phyloP scores from a whole-genome alignment of 2,329 filamentous ascomycete genomes.

The Colletotrichum sp. region DNA sequence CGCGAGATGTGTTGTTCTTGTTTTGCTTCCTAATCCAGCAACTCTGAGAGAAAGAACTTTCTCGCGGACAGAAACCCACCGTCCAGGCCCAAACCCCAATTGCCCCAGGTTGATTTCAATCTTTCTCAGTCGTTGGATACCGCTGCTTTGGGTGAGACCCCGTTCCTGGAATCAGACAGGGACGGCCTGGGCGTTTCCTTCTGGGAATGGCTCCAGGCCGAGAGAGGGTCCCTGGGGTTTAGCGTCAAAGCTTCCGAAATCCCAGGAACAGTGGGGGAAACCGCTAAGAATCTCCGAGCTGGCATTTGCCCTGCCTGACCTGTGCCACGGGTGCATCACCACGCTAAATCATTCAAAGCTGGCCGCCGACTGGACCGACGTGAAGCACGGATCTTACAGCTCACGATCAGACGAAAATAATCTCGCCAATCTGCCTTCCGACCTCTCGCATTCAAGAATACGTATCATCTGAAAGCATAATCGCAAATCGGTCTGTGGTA shows the following conservation, averaged over 20 bases:
- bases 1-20: neutral
- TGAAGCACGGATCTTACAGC: neutral
- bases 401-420: neutral
- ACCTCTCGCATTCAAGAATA: neutral
- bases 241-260: constrained; percentile 4
- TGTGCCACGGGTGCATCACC: neutral
- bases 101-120: neutral
- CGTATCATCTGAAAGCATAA: neutral
- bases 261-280: neutral
- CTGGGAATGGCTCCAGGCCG: neutral
- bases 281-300: neutral
- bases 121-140: neutral
- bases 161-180: neutral
- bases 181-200: neutral
- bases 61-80: neutral
- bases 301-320: neutral
- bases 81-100: neutral
- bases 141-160: neutral
- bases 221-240: constrained; percentile 4
- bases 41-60: neutral
- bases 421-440: neutral
- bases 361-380: neutral
- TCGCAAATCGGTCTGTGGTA: neutral
- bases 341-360: neutral
- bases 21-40: neutral